Evolutionary conservation across 23 red algal genomes (phyloP).

Genomic region (Gracilaria caudata): DNA sequence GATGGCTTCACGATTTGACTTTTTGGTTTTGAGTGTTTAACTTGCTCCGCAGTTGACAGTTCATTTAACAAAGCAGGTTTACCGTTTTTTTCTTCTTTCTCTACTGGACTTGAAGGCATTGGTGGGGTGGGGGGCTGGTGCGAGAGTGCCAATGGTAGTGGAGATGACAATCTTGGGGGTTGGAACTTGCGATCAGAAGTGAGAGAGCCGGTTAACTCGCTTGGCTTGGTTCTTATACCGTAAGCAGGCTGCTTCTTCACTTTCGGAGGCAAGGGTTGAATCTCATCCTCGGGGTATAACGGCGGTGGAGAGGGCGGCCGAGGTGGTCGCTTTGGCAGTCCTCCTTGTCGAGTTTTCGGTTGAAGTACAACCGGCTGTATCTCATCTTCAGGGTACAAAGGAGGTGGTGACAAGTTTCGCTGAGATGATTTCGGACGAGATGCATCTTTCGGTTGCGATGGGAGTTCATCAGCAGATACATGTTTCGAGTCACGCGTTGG

Average conservation of each 20-base stretch:
- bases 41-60: not conserved
- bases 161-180: not conserved
- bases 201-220: not conserved
- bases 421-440: not conserved
- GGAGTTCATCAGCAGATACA: not conserved
- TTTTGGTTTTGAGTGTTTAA: not conserved
- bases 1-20: not conserved
- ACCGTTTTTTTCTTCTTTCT: not conserved
- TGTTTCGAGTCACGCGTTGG: not conserved
- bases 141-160: not conserved
- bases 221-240: not conserved
- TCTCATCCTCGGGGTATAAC: constrained; percentile 16
- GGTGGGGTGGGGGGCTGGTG: not conserved
- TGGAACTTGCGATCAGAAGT: not conserved
- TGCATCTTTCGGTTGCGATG: not conserved
- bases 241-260: not conserved
- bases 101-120: not conserved
- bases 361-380: not conserved
- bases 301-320: not conserved
- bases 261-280: not conserved
- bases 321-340: not conserved
- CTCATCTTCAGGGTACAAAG: constrained; percentile 14
- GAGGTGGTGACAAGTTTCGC: not conserved
- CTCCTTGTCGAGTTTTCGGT: not conserved
- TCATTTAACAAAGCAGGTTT: not conserved